Evolutionary conservation across 345 rosid species (phyloP).

Genomic region (Linum usitatissimum): DNA sequence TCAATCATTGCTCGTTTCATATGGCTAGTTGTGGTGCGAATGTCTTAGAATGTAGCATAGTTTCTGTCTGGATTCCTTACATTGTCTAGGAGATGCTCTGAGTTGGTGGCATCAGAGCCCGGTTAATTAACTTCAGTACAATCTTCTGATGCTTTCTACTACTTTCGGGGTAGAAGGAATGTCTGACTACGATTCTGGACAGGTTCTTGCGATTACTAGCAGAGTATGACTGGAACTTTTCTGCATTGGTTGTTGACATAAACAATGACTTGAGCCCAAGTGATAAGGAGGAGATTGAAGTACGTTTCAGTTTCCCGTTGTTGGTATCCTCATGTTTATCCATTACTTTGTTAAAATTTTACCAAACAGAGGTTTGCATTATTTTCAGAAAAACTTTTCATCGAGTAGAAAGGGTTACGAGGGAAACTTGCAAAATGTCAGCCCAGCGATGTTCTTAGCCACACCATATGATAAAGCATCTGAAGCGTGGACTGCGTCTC

Average conservation of each 20-base stretch:
- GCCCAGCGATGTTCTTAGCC: constrained; percentile 72
- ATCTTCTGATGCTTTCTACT: not conserved
- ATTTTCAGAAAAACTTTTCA: constrained; percentile 53
- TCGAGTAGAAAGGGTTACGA: constrained; percentile 50
- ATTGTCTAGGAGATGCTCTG: not conserved
- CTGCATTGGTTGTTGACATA: constrained; percentile 71
- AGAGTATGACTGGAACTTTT: constrained; percentile 76
- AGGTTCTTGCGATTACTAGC: constrained; percentile 79
- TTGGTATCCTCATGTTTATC: constrained; percentile 9
- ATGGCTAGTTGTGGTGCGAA: not conserved
- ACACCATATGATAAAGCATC: constrained; percentile 86
- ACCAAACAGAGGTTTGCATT: not conserved
- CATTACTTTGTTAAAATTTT: not conserved
- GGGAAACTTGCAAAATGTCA: constrained; percentile 35
- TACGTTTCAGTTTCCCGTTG: constrained; percentile 28
- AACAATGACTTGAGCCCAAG: constrained; percentile 57
- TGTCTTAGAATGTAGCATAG: not conserved
- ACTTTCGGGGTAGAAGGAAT: not conserved
- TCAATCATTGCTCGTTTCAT: not conserved
- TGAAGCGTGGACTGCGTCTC: constrained; percentile 84
- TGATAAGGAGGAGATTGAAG: constrained; percentile 66
- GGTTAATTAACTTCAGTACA: not conserved
- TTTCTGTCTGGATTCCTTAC: not conserved
- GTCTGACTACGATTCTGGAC: constrained; percentile 7
- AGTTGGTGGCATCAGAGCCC: not conserved